phyloP scores from a whole-genome alignment of 257 asterid genomes.

The Handroanthus guayacan region DNA sequence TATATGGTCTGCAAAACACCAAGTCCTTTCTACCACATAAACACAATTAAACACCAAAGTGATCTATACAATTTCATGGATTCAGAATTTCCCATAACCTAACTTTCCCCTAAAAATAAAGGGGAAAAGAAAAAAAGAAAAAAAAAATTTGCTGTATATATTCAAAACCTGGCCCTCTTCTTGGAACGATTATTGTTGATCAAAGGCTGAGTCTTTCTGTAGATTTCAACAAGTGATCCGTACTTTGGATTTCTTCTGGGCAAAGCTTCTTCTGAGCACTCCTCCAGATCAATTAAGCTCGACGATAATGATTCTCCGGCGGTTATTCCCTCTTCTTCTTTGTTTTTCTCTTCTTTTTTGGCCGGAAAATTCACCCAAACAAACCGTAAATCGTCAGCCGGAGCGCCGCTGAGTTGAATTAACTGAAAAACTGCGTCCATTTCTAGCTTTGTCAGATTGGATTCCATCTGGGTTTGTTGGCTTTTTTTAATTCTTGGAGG shows the following conservation, averaged over 20 bases:
- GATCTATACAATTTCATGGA: slow-evolving; percentile 3
- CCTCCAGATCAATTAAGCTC: background rate
- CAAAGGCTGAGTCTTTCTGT: slow-evolving; percentile 45
- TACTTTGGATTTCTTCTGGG: slow-evolving; percentile 47
- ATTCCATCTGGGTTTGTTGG: slow-evolving; percentile 43
- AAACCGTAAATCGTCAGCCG: slow-evolving; percentile 31
- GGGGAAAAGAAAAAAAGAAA: no score
- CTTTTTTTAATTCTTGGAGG: slow-evolving; percentile 4
- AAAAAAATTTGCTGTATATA: background rate
- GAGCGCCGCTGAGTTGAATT: slow-evolving; percentile 64
- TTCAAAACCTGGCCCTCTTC: slow-evolving; percentile 46
- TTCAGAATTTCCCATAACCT: slow-evolving; percentile 2
- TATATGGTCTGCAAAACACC: background rate
- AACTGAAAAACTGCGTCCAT: slow-evolving; percentile 69
- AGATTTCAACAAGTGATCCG: slow-evolving; percentile 53
- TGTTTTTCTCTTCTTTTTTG: background rate
- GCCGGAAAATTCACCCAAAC: slow-evolving; percentile 36
- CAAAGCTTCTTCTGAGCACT: slow-evolving; percentile 31
- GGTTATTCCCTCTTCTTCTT: slow-evolving; percentile 17
- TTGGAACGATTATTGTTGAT: slow-evolving; percentile 6
- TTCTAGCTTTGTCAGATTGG: slow-evolving; percentile 57
- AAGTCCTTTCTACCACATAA: background rate
- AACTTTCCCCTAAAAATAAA: background rate
- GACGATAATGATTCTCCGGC: slow-evolving; percentile 36
- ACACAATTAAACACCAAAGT: background rate